Base-by-base conservation (phyloP, 2,329 filamentous ascomycete species). In the Fusarium camptoceras region DNA sequence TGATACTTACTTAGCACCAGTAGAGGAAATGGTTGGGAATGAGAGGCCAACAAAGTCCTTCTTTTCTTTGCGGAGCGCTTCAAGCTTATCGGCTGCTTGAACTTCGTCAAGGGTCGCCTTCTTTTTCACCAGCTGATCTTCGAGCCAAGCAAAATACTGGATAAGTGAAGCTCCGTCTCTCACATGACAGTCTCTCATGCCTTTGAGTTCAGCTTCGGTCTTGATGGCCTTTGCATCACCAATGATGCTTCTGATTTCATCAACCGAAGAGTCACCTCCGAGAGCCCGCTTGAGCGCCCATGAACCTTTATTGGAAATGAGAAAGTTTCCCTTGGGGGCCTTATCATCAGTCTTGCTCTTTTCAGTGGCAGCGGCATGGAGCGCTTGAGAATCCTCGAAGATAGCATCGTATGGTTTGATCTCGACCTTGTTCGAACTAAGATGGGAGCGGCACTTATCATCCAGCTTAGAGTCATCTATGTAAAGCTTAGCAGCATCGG, bases 101-200 rank as follows among this genome's bases (percentile, higher is more conserved):
- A 98, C 94, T 78, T 99, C 96, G 76, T 98, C 94, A 10, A 99
- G 81, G 6, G 83, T 86, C 2, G 86, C 87, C 67, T 92, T 91
- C 78, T 95, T 91, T 71, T 86, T 88, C 62, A 93, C 78, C 25
- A 99, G 84, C 76, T 98, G 91, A 75, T 98, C 88, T 79, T 99
- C 96, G 6, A 99, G 87, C 96, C 96, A 99, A 15, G 96, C 94
- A 79, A 99, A 98, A 79, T 94, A 99, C 78, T 97, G 90, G 59
- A 89, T 94, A 66, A 98, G 81, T 3, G 96, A 95, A 48, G 94
- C 94, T 48, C 96, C 96, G 76, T 99, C 96, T 69, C 96, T 90
- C 72, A 98, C 89, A 78, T 99, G 96, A 77, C 96, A 98, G 60
- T 92, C 88, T 66, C 94, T 89, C 96, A 99, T 98, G 65, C 96